Evolutionary conservation across 2,329 filamentous ascomycete species (phyloP), one percentile per base, ranked within the genome.

Genomic region (Trichophyton benhamiae): DNA sequence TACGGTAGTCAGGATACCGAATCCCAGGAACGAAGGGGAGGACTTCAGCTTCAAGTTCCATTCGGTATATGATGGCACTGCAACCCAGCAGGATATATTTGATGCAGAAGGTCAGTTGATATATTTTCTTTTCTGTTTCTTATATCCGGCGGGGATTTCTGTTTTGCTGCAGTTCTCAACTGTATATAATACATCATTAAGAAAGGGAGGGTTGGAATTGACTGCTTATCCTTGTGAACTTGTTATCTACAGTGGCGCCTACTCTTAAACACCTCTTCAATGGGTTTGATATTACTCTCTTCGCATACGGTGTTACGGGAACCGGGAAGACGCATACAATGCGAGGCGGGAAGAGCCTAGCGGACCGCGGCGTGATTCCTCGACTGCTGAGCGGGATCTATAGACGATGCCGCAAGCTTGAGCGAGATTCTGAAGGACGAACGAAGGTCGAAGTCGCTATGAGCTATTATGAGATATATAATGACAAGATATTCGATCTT

Each of bases 251-350:
- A 96, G 91, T 97, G 67, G 82, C 89, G 46, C 90, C 92, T 1
- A 91, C 91, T 58, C 80, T 96, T 65, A 96, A 96, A 73, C 88
- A 94, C 60, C 83, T 97, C 8, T 96, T 97, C 76, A 75, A 72
- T 60, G 94, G 89, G 62, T 85, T 90, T 71, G 89, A 95, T 75
- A 83, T 92, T 48, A 95, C 90, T 9, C 83, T 96, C 62, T 96
- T 96, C 71, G 91, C 91, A 30, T 96, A 96, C 72, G 91, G 91
- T 63, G 89, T 92, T 63, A 96, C 91, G 0, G 91, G 91, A 55
- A 95, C 91, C 0, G 91, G 91, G 61, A 96, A 96, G 77, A 96
- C 91, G 63, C 89, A 96, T 75, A 96, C 91, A 2, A 96, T 96
- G 91, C 86, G 91, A 65, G 91, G 91, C 66, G 91, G 91, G 44